Evolutionary conservation across 176 grass and related monocot species (phyloP).

Genomic region (Musa acuminata): DNA sequence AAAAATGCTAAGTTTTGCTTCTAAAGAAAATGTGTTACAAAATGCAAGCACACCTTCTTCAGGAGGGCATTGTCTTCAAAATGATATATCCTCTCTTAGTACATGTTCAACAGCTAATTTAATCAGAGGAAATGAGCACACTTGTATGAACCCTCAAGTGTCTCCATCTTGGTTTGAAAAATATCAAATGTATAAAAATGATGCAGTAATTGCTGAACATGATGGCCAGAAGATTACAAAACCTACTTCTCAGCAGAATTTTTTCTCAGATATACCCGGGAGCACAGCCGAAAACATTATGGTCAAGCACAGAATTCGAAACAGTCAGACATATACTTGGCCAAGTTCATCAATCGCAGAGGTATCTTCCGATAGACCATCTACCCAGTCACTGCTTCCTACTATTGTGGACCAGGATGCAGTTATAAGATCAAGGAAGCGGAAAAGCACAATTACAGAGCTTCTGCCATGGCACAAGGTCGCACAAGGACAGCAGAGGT

Average conservation of each 20-base stretch:
- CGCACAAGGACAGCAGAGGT: slow-evolving; percentile 8
- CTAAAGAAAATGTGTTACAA: slow-evolving; percentile 14
- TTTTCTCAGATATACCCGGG: slow-evolving; percentile 7
- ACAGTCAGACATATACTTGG: not conserved
- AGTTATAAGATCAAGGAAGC: slow-evolving; percentile 19
- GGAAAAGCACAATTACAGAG: slow-evolving; percentile 11
- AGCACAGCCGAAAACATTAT: not conserved
- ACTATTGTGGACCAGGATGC: not conserved
- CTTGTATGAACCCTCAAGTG: slow-evolving; percentile 13
- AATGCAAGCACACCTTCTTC: not conserved
- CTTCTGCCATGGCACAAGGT: slow-evolving; percentile 29
- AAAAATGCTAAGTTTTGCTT: slow-evolving; percentile 20
- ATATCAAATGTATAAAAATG: slow-evolving; percentile 21
- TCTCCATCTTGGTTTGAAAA: slow-evolving; percentile 20
- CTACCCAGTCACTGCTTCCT: not conserved
- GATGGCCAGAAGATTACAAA: slow-evolving; percentile 5
- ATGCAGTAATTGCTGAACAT: not conserved
- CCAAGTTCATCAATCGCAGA: not conserved
- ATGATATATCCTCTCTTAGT: not conserved
- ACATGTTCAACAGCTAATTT: slow-evolving; percentile 11
- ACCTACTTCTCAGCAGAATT: not conserved
- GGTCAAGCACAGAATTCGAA: slow-evolving; percentile 6
- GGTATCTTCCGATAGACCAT: not conserved
- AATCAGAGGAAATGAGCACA: not conserved
- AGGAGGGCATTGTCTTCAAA: slow-evolving; percentile 14